Conservation (phyloP, 257 asterid species). For the Fraxinus pennsylvanica region DNA sequence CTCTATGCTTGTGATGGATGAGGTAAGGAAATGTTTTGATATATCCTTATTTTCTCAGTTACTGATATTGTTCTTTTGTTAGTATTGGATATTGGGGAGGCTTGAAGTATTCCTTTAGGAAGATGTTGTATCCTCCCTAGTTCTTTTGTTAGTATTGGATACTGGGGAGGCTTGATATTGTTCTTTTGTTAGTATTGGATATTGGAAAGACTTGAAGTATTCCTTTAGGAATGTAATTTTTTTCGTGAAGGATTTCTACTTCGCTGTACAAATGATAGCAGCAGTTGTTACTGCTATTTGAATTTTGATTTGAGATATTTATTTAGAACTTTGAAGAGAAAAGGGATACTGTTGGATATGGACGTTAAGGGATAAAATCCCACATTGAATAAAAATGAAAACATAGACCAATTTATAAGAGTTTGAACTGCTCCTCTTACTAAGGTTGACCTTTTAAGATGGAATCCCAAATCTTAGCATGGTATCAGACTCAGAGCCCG, state of each 20-base stretch:
- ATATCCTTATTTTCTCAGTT: background rate
- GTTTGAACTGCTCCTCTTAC: too few species aligned
- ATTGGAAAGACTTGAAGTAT: too few species aligned
- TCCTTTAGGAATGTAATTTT: background rate
- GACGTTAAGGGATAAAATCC: too few species aligned
- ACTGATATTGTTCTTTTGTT: background rate
- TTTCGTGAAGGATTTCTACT: background rate
- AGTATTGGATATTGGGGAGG: background rate
- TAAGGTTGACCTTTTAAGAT: too few species aligned
- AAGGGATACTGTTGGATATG: constrained; percentile 10
- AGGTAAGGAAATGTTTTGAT: constrained; percentile 42
- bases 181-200: too few species aligned
- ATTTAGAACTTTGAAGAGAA: background rate
- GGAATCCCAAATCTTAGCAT: too few species aligned
- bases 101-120: background rate
- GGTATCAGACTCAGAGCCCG: too few species aligned
- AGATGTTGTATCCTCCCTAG: background rate
- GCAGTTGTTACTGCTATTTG: background rate
- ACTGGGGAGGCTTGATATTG: too few species aligned
- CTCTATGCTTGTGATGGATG: constrained; percentile 75
- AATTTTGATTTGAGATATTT: background rate
- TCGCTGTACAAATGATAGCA: background rate
- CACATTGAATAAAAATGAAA: too few species aligned
- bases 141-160: too few species aligned
- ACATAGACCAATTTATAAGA: too few species aligned